phyloP scores from a whole-genome alignment of 176 grass and related monocot genomes.

The Otatea glauca region DNA sequence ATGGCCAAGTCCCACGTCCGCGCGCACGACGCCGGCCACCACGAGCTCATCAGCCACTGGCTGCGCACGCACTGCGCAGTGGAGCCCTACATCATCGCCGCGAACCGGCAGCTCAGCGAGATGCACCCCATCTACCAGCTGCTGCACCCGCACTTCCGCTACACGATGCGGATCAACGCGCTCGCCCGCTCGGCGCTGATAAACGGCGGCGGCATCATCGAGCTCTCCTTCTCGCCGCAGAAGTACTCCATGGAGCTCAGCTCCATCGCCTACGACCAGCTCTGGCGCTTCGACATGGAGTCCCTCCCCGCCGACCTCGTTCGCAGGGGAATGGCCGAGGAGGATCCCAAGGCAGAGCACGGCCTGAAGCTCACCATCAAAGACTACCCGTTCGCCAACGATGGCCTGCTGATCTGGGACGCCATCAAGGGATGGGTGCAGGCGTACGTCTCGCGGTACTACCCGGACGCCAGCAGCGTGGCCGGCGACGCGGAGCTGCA shows the following conservation, averaged over 20 bases:
- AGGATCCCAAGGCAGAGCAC: slow-evolving; percentile 63
- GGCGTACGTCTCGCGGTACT: slow-evolving; percentile 70
- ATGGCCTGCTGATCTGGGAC: slow-evolving; percentile 80
- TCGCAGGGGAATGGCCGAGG: slow-evolving; percentile 76
- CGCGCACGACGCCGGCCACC: slow-evolving; percentile 76
- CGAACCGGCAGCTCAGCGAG: slow-evolving; percentile 78
- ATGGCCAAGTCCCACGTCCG: slow-evolving; percentile 82
- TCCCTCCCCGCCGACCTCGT: slow-evolving; percentile 75
- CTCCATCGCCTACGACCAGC: slow-evolving; percentile 66
- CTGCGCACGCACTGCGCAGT: slow-evolving; percentile 73
- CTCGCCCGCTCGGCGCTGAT: slow-evolving; percentile 60
- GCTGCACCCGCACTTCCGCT: slow-evolving; percentile 79
- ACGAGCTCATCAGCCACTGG: slow-evolving; percentile 87
- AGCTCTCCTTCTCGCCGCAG: slow-evolving; percentile 65
- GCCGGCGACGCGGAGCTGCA: slow-evolving; percentile 70
- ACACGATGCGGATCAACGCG: slow-evolving; percentile 87
- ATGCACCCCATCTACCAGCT: slow-evolving; percentile 82
- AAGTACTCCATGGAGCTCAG: slow-evolving; percentile 82
- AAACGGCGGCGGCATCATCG: slow-evolving; percentile 71
- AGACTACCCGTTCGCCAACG: slow-evolving; percentile 92
- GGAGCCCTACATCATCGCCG: slow-evolving; percentile 84
- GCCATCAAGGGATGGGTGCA: slow-evolving; percentile 67
- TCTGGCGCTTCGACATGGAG: slow-evolving; percentile 88
- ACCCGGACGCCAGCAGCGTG: slow-evolving; percentile 41
- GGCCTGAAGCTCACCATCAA: slow-evolving; percentile 62